Evolutionary conservation across 1,139 yeast species (phyloP), one percentile per base, ranked within the genome.

Genomic region (Pneumocystis jirovecii): DNA sequence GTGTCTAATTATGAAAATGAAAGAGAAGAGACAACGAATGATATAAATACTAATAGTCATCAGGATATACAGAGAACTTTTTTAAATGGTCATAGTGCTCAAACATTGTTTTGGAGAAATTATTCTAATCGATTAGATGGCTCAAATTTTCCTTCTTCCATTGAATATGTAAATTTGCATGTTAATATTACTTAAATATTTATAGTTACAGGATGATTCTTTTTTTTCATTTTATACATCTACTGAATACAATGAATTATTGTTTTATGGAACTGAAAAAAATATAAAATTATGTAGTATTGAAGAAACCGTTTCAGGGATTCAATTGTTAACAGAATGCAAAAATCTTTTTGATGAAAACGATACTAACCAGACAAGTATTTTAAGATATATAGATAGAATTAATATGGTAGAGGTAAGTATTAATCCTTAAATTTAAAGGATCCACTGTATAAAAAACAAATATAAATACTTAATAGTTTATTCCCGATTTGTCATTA

Each of bases 401-500:
- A 50, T 50, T 50, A 50, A 50, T 15, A 50, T 50, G 57, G 57
- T 50, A 4, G 57, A 50, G 57, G 57, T 50, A 50, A 10, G 12
- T 25, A 12, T 7, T 1, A 17, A 50, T 50, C 31, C 5, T 10
- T 8, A 17, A 17, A 37, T 37, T 37, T 37, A 37, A 40, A 4
- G 7, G 44, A 40, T 40, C 44, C 44, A 2, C 15, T 40, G 15
- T 40, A 2, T 17, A 15, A 17, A 17, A 40, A 40, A 17, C 3
- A 40, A 3, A 17, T 50, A 50, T 12, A 15, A 25, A 21, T 25
- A 25, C 7, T 50, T 50, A 12, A 25, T 31, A 73, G 86, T 93
- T 72, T 85, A 85, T 67, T 86, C 74, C 71, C 79, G 79, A 67
- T 85, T 80, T 64, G 68, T 71, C 63, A 76, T 76, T 12, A 80